These are phyloP conservation scores for Fusarium chlamydosporum DNA, from an alignment of 2,329 filamentous ascomycete genomes.

Conservation along the genomic window DNA sequence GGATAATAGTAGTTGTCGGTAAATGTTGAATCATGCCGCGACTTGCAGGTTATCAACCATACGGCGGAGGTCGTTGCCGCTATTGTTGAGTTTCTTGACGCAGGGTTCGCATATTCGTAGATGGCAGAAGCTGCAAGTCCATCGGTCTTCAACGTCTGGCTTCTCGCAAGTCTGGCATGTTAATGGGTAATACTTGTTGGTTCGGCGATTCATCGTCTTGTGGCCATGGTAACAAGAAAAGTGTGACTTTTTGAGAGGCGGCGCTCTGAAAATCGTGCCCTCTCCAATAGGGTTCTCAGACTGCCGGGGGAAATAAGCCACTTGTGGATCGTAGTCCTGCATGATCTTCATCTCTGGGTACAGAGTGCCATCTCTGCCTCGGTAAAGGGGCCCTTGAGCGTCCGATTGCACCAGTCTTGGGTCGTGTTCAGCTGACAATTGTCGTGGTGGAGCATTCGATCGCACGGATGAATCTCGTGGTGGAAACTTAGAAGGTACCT, in stretches of 20 bases:
- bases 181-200: slow-evolving; percentile 65
- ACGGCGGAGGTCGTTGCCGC: slow-evolving; percentile 60
- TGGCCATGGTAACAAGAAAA: slow-evolving; percentile 65
- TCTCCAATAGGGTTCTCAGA: slow-evolving; percentile 49
- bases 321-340: slow-evolving; percentile 55
- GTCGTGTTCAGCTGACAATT: slow-evolving; percentile 48
- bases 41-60: slow-evolving; percentile 55
- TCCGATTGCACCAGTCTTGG: slow-evolving; percentile 54
- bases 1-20: background rate
- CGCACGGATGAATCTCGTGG: slow-evolving; percentile 54
- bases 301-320: slow-evolving; percentile 57
- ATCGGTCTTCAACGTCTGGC: slow-evolving; percentile 62
- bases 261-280: slow-evolving; percentile 59
- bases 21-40: slow-evolving; percentile 6
- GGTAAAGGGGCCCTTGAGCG: slow-evolving; percentile 55
- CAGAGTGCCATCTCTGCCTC: slow-evolving; percentile 57
- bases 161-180: slow-evolving; percentile 68
- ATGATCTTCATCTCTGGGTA: slow-evolving; percentile 60
- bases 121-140: slow-evolving; percentile 65
- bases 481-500: slow-evolving; percentile 49
- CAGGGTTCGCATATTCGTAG: slow-evolving; percentile 67
- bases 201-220: slow-evolving; percentile 62
- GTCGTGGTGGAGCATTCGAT: slow-evolving; percentile 45
- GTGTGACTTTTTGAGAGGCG: slow-evolving; percentile 61
- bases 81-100: slow-evolving; percentile 58